Evolutionary conservation across 768 basidiomycete species (phyloP), one percentile per base, ranked within the genome.

Genomic region (Lactifluus volemus): DNA sequence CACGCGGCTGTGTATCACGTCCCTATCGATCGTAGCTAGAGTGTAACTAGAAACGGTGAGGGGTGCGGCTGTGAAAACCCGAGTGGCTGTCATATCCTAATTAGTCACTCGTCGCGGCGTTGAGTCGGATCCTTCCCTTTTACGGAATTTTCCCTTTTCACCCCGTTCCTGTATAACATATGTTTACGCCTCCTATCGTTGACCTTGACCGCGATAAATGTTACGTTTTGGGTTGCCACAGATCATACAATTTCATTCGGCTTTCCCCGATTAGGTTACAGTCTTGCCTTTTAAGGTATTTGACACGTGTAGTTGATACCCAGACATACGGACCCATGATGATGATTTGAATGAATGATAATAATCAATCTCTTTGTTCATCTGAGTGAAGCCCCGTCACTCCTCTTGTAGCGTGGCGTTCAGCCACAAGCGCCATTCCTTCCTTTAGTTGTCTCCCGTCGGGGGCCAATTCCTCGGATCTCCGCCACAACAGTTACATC

Each of bases 131-230:
- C 62, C 65, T 67, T 69, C 60, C 66, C 70, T 63, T 56, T 63
- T 70, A 64, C 55, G 64, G 69, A 47, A 49, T 25, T 25, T 25
- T 2, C 49, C 36, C 38, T 12, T 58, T 61, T 61, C 69, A 30
- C 58, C 69, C 58, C 64, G 67, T 67, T 66, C 68, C 68, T 68
- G 63, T 64, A 65, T 65, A 66, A n/a, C n/a, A n/a, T n/a, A n/a
- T n/a, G n/a, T n/a, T n/a, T 38, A 66, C 65, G 65, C 67, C 69
- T 60, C 60, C 55, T 39, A 56, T 60, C 62, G 53, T 60, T 55
- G 52, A 25, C 25, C 55, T 50, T 56, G 60, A 63, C 63, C 63
- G 60, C 57, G 34, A 38, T 14, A 5, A 3, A 25, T 29, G 14
- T 48, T 48, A 56, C 55, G 47, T 42, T 50, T 57, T 10, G 5